Evolutionary conservation across 371 early-diverging fungal species (phyloP).

Genomic region (Zancudomyces culisetae): DNA sequence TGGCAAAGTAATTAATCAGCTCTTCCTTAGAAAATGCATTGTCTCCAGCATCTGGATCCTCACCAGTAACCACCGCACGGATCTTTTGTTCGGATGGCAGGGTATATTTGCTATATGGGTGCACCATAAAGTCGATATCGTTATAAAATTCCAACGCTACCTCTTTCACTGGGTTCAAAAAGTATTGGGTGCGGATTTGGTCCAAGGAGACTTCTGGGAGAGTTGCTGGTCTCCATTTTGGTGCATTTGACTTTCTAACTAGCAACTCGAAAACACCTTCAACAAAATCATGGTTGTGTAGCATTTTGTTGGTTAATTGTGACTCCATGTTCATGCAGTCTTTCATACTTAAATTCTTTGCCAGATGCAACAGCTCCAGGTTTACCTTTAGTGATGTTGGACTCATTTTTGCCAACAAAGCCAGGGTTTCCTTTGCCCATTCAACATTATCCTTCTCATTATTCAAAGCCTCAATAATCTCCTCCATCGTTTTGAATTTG

Average conservation of each 20-base stretch:
- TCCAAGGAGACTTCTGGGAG: conserved; percentile 32
- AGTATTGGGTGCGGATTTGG: conserved; percentile 38
- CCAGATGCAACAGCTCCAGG: conserved; percentile 56
- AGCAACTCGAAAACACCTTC: conserved; percentile 73
- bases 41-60: conserved; percentile 31
- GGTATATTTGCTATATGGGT: conserved; percentile 50
- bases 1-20: conserved; percentile 43
- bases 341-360: conserved; percentile 42
- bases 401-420: conserved; percentile 42
- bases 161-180: conserved; percentile 23
- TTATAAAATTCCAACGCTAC: conserved; percentile 18
- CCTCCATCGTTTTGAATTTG: conserved; percentile 49
- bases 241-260: conserved; percentile 38
- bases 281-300: conserved; percentile 55
- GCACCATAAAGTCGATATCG: conserved; percentile 27
- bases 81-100: conserved; percentile 68
- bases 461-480: conserved; percentile 59
- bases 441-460: conserved; percentile 31
- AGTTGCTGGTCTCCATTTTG: conserved; percentile 57
- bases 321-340: conserved; percentile 78
- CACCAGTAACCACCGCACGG: conserved; percentile 31
- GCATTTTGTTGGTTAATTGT: conserved; percentile 51
- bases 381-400: conserved; percentile 84
- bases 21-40: conserved; percentile 34
- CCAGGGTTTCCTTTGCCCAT: conserved; percentile 54